Conservation (phyloP, 306 rosid species). For the Vachellia pachyceras region DNA sequence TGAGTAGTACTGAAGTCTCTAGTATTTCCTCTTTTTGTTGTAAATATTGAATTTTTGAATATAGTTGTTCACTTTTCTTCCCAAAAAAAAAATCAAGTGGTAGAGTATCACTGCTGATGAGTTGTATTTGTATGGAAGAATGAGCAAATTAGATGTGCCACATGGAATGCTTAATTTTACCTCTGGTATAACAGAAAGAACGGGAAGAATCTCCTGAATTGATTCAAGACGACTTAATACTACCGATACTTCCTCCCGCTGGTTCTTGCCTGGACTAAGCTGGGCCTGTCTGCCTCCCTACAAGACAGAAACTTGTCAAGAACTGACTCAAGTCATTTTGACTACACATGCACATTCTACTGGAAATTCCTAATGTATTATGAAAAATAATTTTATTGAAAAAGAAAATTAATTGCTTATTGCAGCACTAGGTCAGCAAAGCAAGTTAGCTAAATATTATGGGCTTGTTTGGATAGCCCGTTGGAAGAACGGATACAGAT, state of each 20-base stretch:
- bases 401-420: no score
- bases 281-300: constrained; percentile 48
- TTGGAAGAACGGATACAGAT: no score
- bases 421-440: neutral
- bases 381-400: neutral
- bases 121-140: neutral
- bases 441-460: no score
- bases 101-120: neutral
- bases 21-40: neutral
- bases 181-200: constrained; percentile 76
- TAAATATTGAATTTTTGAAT: neutral
- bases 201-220: constrained; percentile 64
- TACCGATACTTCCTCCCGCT: constrained; percentile 56
- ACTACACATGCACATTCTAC: neutral
- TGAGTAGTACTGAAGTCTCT: neutral
- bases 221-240: constrained; percentile 55
- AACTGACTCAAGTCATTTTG: neutral
- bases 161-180: constrained; percentile 49
- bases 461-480: no score
- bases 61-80: neutral
- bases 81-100: neutral
- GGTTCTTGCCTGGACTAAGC: constrained; percentile 42
- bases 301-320: constrained; percentile 27
- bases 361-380: neutral
- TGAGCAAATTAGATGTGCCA: neutral